Percentiles rank a stretch among this genome's conserved stretches.
Conservation (phyloP, 2,329 filamentous ascomycete genomes). For the Botrytis tulipae region DNA sequence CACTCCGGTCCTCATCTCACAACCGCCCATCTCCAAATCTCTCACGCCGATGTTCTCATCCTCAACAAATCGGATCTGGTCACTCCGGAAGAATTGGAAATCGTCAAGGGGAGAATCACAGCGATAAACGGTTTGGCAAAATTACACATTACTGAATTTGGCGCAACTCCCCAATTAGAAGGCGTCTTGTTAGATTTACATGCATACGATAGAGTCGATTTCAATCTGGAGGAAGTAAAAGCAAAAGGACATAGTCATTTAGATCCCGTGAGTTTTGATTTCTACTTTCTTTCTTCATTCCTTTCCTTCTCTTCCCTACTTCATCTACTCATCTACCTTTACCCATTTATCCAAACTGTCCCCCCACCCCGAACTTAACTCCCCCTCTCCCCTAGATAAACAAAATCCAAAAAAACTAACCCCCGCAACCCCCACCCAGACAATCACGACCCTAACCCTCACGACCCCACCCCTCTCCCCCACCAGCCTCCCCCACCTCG, state of each 20-base stretch:
- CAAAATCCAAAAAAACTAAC: not conserved
- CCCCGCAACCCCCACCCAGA: constrained; percentile 47
- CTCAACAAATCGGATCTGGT: constrained; percentile 94
- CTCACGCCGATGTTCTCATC: constrained; percentile 90
- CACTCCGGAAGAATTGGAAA: constrained; percentile 62
- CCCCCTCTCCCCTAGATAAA: no score
- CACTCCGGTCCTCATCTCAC: constrained; percentile 70
- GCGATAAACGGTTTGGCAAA: constrained; percentile 90
- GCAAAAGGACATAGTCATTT: constrained; percentile 85
- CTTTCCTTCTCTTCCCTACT: not conserved
- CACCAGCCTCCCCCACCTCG: constrained; percentile 51
- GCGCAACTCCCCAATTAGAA: constrained; percentile 76
- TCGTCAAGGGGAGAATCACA: constrained; percentile 67
- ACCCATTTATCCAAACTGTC: not conserved
- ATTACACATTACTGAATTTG: constrained; percentile 77
- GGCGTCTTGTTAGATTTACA: constrained; percentile 86
- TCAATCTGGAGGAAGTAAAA: constrained; percentile 68
- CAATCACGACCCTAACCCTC: constrained; percentile 80
- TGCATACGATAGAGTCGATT: constrained; percentile 81
- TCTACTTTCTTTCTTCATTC: not conserved
- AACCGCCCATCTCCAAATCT: constrained; percentile 93
- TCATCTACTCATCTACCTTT: not conserved
- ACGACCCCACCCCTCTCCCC: constrained; percentile 58
- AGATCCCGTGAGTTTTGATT: constrained; percentile 63
- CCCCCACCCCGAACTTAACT: no score